These are phyloP conservation scores for Euclidium syriacum DNA, from an alignment of 345 rosid genomes.

Conservation along the genomic window DNA sequence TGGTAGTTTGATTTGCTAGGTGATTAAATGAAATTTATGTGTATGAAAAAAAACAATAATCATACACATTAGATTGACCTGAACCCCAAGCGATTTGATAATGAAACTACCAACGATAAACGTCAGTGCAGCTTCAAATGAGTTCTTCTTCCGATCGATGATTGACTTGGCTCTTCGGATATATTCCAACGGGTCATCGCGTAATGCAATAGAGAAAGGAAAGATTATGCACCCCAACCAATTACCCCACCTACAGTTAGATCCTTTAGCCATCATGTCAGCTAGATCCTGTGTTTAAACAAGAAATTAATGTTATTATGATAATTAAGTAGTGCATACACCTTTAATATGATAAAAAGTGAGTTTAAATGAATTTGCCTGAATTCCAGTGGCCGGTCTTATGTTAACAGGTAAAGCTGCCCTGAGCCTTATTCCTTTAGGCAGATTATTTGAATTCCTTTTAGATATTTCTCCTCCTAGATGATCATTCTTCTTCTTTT, in stretches of 20 bases:
- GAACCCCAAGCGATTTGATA: conserved; percentile 30
- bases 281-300: conserved; percentile 37
- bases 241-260: conserved; percentile 42
- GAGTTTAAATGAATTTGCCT: conserved; percentile 17
- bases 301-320: too few relatives aligned
- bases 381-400: conserved; percentile 44
- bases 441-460: conserved; percentile 2
- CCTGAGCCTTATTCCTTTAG: conserved; percentile 31
- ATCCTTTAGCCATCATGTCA: conserved; percentile 39
- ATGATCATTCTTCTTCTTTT: too few relatives aligned
- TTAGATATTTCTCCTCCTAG: conserved; percentile 1
- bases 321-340: too few relatives aligned
- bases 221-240: conserved; percentile 38
- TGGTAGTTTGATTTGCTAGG: too few relatives aligned
- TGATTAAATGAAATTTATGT: neutral
- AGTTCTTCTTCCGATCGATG: conserved; percentile 40
- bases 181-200: conserved; percentile 40
- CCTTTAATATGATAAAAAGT: too few relatives aligned
- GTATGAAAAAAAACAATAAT: neutral
- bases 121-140: conserved; percentile 34
- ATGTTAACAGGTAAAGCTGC: conserved; percentile 39
- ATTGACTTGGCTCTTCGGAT: conserved; percentile 37
- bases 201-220: conserved; percentile 35
- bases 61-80: conserved; percentile 18
- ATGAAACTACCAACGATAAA: neutral